phyloP scores from a whole-genome alignment of 164 flowering plant species.

The Stephania yunnanensis region DNA sequence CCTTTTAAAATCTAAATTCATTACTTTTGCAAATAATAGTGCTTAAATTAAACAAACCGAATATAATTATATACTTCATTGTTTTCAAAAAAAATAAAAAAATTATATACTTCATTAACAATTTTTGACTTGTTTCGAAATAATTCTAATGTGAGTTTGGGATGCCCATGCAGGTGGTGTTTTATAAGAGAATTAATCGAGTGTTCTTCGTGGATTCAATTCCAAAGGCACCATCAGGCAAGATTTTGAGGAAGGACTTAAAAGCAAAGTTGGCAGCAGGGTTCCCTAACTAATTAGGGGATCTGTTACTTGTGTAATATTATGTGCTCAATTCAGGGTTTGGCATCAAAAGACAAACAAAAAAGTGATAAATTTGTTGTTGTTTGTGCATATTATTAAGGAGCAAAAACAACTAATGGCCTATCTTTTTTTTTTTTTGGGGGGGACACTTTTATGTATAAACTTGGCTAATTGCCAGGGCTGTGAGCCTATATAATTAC shows the following conservation, averaged over 20 bases:
- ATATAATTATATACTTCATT: too few relatives aligned
- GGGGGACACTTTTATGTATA: background rate
- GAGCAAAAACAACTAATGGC: background rate
- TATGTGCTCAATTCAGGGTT: background rate
- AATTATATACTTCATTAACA: too few relatives aligned
- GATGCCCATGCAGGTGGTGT: constrained; percentile 54
- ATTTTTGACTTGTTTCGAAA: too few relatives aligned
- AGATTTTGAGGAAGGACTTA: constrained; percentile 67
- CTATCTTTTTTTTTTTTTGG: background rate
- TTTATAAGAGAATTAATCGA: constrained; percentile 54
- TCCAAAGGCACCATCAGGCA: constrained; percentile 78
- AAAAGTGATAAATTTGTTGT: background rate
- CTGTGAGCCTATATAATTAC: background rate
- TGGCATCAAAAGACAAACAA: background rate
- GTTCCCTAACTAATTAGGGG: constrained; percentile 17
- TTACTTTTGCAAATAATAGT: too few relatives aligned
- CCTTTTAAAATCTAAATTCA: too few relatives aligned
- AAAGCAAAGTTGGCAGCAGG: constrained; percentile 55
- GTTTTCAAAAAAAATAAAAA: too few relatives aligned
- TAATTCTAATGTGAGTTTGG: background rate
- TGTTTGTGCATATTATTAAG: background rate
- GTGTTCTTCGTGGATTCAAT: constrained; percentile 62
- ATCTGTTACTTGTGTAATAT: background rate
- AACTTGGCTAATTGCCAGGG: background rate
- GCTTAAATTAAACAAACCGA: too few relatives aligned